phyloP scores from a whole-genome alignment of 345 rosid species.

The Arabidopsis arenosa region DNA sequence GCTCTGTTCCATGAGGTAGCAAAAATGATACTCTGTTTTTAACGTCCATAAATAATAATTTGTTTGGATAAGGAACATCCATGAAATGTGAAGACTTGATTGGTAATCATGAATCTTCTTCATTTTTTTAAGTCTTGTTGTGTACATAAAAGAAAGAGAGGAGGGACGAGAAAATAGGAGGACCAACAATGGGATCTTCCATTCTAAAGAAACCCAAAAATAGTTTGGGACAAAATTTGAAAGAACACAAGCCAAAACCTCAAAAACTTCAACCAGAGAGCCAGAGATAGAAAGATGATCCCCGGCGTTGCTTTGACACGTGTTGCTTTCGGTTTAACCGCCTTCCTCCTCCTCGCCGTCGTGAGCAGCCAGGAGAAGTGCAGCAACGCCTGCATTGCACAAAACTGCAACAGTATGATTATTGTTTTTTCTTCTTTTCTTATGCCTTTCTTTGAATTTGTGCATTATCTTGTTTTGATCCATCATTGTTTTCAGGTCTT shows the following conservation, averaged over 20 bases:
- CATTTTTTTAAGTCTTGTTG: not conserved
- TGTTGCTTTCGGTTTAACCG: constrained; percentile 40
- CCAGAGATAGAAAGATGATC: constrained; percentile 8
- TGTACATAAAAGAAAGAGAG: not conserved
- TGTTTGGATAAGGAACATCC: not conserved
- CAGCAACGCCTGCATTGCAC: constrained; percentile 71
- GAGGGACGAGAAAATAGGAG: constrained; percentile 13
- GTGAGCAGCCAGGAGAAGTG: constrained; percentile 58
- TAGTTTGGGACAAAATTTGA: not conserved
- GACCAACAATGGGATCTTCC: constrained; percentile 19
- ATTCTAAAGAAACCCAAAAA: constrained; percentile 9
- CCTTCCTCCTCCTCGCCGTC: constrained; percentile 48
- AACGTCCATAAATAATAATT: not conserved
- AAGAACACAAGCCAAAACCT: not conserved
- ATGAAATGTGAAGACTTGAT: not conserved
- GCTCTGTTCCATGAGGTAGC: not conserved
- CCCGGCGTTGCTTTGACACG: constrained; percentile 29
- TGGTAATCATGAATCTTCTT: not conserved
- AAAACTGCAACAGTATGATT: constrained; percentile 68
- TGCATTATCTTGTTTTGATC: not conserved
- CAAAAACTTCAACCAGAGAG: constrained; percentile 10
- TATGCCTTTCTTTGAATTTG: not conserved
- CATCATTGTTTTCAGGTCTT: constrained; percentile 16
- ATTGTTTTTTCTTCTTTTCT: not conserved
- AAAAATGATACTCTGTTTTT: not conserved